Conservation (phyloP, 208 protist species). For the Leishmania gerbilli region DNA sequence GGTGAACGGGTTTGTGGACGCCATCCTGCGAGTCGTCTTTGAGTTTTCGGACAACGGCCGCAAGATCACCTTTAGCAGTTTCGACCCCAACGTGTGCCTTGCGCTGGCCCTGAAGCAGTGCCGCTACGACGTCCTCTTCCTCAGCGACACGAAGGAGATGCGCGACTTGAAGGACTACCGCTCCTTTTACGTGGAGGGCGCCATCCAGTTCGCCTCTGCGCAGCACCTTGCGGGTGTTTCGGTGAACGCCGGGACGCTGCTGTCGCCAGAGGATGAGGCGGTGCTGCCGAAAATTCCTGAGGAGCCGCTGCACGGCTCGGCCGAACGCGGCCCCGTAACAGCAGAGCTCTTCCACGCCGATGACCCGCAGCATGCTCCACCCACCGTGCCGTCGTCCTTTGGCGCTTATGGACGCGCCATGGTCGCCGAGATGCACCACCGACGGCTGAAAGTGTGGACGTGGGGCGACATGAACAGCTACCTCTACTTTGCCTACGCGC, state of each 20-base stretch:
- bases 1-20: constrained; percentile 80
- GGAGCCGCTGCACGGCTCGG: constrained; percentile 14
- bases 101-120: constrained; percentile 74
- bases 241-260: constrained; percentile 61
- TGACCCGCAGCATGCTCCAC: constrained; percentile 23
- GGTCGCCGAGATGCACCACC: constrained; percentile 49
- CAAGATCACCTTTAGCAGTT: constrained; percentile 81
- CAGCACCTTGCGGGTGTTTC: constrained; percentile 77
- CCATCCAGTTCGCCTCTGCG: constrained; percentile 69
- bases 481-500: constrained; percentile 54
- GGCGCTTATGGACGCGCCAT: constrained; percentile 44
- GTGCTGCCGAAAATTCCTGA: constrained; percentile 22
- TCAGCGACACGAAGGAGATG: constrained; percentile 67
- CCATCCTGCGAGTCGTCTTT: constrained; percentile 70
- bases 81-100: constrained; percentile 79
- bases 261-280: constrained; percentile 26
- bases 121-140: constrained; percentile 81
- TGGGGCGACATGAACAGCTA: constrained; percentile 74
- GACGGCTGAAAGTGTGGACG: constrained; percentile 67
- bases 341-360: constrained; percentile 32
- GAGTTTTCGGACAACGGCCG: constrained; percentile 49
- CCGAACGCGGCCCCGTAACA: constrained; percentile 21
- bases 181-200: constrained; percentile 66
- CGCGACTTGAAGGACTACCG: constrained; percentile 85
- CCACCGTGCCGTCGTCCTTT: constrained; percentile 33